Percentiles rank a stretch among this genome's conserved stretches.
These are phyloP conservation scores for Rhodamnia rubescens DNA, from an alignment of 345 rosid species.

Conservation along the genomic window DNA sequence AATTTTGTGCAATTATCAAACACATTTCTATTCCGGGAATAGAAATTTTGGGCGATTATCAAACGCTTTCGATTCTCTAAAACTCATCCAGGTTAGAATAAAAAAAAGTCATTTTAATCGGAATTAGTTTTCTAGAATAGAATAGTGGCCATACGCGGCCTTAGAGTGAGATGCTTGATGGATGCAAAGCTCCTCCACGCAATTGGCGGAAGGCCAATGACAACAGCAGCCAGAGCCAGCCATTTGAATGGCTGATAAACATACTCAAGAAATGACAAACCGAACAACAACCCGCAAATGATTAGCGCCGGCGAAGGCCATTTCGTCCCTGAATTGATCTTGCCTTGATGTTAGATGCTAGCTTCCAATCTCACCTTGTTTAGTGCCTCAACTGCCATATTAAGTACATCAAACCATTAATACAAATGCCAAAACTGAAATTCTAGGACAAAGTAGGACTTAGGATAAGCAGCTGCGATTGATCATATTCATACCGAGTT, in stretches of 20 bases:
- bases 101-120: too few species aligned
- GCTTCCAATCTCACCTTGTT: constrained; percentile 75
- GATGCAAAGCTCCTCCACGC: constrained; percentile 34
- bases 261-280: constrained; percentile 41
- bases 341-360: constrained; percentile 41
- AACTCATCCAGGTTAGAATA: too few species aligned
- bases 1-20: too few species aligned
- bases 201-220: constrained; percentile 44
- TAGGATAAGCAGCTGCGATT: not conserved
- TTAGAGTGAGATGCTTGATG: constrained; percentile 27
- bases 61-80: too few species aligned
- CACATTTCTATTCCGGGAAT: too few species aligned
- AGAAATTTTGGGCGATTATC: too few species aligned
- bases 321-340: constrained; percentile 27
- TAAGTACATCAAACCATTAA: not conserved
- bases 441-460: not conserved
- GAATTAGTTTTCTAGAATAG: too few species aligned
- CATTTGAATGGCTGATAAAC: constrained; percentile 45
- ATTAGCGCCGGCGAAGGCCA: constrained; percentile 73
- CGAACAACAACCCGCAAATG: constrained; percentile 42
- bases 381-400: constrained; percentile 48
- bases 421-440: not conserved
- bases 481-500: constrained; percentile 39
- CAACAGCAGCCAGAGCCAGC: constrained; percentile 64
- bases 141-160: too few species aligned